Evolutionary conservation across 2,329 filamentous ascomycete genomes (phyloP).

Genomic region (Nemania sp.): DNA sequence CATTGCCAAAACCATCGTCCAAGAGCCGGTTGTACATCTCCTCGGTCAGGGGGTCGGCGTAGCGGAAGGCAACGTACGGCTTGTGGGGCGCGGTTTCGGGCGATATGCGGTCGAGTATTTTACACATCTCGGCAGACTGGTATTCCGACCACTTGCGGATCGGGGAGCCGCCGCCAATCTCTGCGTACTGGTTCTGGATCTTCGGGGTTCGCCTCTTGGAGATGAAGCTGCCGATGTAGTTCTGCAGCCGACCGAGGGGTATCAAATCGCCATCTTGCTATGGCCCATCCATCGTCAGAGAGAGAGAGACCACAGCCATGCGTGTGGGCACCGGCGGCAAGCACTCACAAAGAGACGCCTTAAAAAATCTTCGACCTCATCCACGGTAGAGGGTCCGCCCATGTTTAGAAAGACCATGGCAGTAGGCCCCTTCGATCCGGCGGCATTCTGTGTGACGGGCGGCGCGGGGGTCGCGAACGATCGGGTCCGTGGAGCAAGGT

Average conservation of each 20-base stretch:
- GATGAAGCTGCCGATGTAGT: conserved; percentile 87
- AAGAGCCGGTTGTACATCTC: conserved; percentile 86
- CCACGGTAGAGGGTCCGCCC: conserved; percentile 88
- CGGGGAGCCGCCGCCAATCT: conserved; percentile 95
- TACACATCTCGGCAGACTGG: conserved; percentile 95
- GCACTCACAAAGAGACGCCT: conserved; percentile 83
- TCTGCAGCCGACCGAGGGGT: conserved; percentile 88
- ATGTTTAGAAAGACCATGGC: conserved; percentile 99
- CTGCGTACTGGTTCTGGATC: conserved; percentile 93
- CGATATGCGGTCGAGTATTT: conserved; percentile 86
- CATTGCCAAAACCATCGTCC: conserved; percentile 86
- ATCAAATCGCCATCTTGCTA: conserved; percentile 93
- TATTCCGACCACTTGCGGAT: conserved; percentile 98
- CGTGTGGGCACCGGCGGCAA: conserved; percentile 5
- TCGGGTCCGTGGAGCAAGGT: conserved; percentile 46
- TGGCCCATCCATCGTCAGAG: conserved; percentile 29
- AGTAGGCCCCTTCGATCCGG: conserved; percentile 76
- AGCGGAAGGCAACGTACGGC: conserved; percentile 96
- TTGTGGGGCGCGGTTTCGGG: conserved; percentile 96
- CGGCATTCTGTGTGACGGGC: conserved; percentile 78
- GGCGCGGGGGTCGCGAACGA: conserved; percentile 67
- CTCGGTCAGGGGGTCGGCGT: conserved; percentile 91
- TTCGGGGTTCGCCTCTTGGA: conserved; percentile 88
- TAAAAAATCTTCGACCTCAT: conserved; percentile 87
- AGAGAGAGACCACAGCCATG: neutral